Percentiles rank a stretch among this genome's conserved stretches.
These are phyloP conservation scores for Naumovozyma baii DNA, from an alignment of 805 yeast species.

Conservation along the genomic window DNA sequence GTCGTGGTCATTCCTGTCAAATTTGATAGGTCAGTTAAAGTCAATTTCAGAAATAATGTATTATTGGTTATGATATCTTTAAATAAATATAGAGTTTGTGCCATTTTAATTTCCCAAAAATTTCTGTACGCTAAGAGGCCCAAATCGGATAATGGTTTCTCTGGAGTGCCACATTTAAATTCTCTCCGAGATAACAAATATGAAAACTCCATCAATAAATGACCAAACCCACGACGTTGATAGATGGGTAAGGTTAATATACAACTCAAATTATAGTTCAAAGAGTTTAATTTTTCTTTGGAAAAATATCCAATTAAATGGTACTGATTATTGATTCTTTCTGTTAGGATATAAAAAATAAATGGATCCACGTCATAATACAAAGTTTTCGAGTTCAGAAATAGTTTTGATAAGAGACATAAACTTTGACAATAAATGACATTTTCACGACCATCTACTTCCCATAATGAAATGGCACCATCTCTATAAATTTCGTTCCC, in stretches of 20 bases:
- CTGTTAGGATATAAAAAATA: constrained; percentile 76
- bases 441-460: constrained; percentile 83
- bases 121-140: constrained; percentile 79
- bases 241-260: constrained; percentile 80
- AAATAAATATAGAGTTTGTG: constrained; percentile 30
- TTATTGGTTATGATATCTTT: constrained; percentile 1
- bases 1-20: constrained; percentile 79
- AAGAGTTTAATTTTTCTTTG: constrained; percentile 65
- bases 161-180: constrained; percentile 80
- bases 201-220: constrained; percentile 78
- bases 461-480: constrained; percentile 61
- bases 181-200: constrained; percentile 70
- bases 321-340: constrained; percentile 31
- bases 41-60: constrained; percentile 21
- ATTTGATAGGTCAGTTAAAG: constrained; percentile 54
- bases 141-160: constrained; percentile 81
- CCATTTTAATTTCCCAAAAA: constrained; percentile 69
- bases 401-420: constrained; percentile 81
- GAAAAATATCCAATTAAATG: constrained; percentile 90
- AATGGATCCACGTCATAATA: constrained; percentile 96
- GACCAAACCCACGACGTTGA: constrained; percentile 86
- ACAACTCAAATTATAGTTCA: constrained; percentile 80
- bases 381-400: constrained; percentile 81
- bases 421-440: constrained; percentile 79
- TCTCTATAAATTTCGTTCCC: constrained; percentile 86